phyloP scores from a whole-genome alignment of 306 rosid species.

The Clitoria ternatea region DNA sequence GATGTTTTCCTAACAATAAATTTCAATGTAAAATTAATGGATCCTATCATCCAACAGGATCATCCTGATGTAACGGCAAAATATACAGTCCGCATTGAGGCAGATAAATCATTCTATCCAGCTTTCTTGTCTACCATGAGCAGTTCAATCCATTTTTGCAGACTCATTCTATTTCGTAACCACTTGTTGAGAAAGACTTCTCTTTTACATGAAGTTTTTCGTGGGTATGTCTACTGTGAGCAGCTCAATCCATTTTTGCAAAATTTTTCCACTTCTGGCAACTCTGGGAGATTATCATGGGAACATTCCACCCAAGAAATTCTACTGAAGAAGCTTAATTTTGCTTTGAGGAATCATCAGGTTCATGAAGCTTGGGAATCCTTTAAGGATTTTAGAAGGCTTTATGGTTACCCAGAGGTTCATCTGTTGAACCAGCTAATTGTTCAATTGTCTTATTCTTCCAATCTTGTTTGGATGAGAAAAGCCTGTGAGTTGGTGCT shows the following conservation, averaged over 20 bases:
- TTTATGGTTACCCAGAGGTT: constrained; percentile 55
- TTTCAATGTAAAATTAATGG: constrained; percentile 24
- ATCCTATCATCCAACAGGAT: constrained; percentile 57
- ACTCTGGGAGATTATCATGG: constrained; percentile 50
- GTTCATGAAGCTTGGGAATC: no score
- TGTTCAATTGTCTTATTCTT: constrained; percentile 49
- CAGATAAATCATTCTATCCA: constrained; percentile 81
- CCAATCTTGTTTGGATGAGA: constrained; percentile 40
- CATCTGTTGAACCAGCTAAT: constrained; percentile 47
- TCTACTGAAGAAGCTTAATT: no score
- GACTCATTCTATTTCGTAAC: constrained; percentile 11
- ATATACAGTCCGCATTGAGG: constrained; percentile 80
- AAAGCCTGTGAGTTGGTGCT: constrained; percentile 64
- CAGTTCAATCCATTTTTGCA: no score
- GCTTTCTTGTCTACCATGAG: constrained; percentile 89
- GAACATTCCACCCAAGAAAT: constrained; percentile 60
- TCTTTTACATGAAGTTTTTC: no score
- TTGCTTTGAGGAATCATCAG: no score
- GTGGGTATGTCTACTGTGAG: constrained; percentile 5
- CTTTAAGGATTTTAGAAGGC: no score
- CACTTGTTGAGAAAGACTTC: constrained; percentile 22
- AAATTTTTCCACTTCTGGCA: constrained; percentile 28
- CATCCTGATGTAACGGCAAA: constrained; percentile 99
- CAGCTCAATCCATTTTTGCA: constrained; percentile 12
- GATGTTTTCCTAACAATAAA: constrained; percentile 5